Base-by-base conservation (phyloP, 2,329 filamentous ascomycete species). In the Bipolaris victoriae region DNA sequence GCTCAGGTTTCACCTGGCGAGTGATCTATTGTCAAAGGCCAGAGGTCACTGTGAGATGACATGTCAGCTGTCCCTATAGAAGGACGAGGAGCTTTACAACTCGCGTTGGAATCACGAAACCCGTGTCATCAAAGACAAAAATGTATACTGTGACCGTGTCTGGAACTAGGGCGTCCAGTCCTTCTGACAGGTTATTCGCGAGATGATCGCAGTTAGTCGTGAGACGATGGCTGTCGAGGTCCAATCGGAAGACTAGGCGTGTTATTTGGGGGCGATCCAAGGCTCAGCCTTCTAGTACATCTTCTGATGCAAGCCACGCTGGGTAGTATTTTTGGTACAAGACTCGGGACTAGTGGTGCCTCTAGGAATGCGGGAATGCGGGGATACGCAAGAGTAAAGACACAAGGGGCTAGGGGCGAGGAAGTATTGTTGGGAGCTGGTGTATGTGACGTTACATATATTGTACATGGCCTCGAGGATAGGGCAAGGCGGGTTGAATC, bases 211-310 rank as follows among this genome's bases (percentile, higher is more conserved):
- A 10, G 16, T 55, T 20, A 31, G 24, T 46, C 20, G 39, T 20
- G 54, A 26, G 22, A 49, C 45, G 39, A 45, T 24, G 20, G 18
- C 16, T 35, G 20, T 33, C 11, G 16, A 13, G 16, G 29, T 15
- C 58, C 54, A 46, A 51, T 47, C 47, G 45, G 44, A 39, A 24
- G 50, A 22, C 22, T 31, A 40, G 39, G 33, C 31, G 40, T 46
- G 18, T n/a, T 16, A 10, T 10, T 45, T 44, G 26, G 43, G 43
- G 43, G 43, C 43, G 24, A 31, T 45, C 15, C 15, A 31, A 18
- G 33, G 4, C 20, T 39, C 46, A 48, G 46, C 46, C 18, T n/a
- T 24, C 26, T 20, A n/a, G 33, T 3, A 18, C 20, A 16, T 37
- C 7, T 39, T 48, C 20, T 37, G 15, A 26, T 37, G 18, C 35